These are phyloP conservation scores for Arxiozyma bovina DNA, from an alignment of 1,139 yeast genomes.

Conservation along the genomic window DNA sequence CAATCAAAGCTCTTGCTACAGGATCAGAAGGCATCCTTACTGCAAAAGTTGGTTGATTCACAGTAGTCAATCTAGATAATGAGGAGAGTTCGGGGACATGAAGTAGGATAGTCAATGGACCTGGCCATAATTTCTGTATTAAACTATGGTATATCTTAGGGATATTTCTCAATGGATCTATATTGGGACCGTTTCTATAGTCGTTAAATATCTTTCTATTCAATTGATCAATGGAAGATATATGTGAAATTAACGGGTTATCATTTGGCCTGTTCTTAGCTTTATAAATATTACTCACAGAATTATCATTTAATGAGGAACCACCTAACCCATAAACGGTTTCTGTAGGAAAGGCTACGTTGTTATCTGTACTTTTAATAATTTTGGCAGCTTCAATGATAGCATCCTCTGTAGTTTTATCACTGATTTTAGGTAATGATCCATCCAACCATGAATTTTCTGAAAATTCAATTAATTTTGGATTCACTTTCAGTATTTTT, in stretches of 20 bases:
- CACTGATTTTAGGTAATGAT: conserved; percentile 40
- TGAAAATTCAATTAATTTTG: conserved; percentile 36
- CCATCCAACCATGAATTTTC: conserved; percentile 30
- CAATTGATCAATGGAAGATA: conserved; percentile 69
- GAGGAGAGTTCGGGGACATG: conserved; percentile 47
- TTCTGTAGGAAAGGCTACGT: conserved; percentile 92
- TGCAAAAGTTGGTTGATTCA: conserved; percentile 82
- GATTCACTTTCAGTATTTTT: conserved; percentile 39
- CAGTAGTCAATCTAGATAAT: conserved; percentile 70
- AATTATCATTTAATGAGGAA: conserved; percentile 62
- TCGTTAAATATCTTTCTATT: conserved; percentile 39
- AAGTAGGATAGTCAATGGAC: conserved; percentile 79
- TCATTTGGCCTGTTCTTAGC: conserved; percentile 95
- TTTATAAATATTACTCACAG: conserved; percentile 65
- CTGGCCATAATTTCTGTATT: conserved; percentile 80
- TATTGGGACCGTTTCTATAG: conserved; percentile 14
- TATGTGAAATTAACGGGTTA: conserved; percentile 86
- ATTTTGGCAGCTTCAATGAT: conserved; percentile 52
- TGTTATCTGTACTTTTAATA: conserved; percentile 43
- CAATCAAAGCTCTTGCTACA: conserved; percentile 83
- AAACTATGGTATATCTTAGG: conserved; percentile 61
- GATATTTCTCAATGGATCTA: conserved; percentile 33
- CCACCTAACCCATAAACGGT: conserved; percentile 96
- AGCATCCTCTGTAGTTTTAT: conserved; percentile 41
- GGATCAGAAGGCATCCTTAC: conserved; percentile 83